Conservation (phyloP, 768 basidiomycete genomes). For the Chlorophyllum brunneum region DNA sequence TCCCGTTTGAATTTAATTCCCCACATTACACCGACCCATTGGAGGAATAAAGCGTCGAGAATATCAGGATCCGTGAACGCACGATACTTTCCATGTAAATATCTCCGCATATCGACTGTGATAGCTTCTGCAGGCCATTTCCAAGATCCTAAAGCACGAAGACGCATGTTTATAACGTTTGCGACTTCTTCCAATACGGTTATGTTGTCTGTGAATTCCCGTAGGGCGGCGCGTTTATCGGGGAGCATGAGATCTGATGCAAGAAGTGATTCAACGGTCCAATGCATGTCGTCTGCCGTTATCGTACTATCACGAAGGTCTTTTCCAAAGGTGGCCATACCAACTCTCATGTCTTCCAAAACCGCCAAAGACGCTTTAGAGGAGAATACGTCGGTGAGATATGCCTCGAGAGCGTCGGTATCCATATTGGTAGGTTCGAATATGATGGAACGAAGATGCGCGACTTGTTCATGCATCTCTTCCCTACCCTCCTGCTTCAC, state of each 20-base stretch:
- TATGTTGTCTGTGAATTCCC: slow-evolving; percentile 36
- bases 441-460: slow-evolving; percentile 34
- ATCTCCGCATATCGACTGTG: slow-evolving; percentile 39
- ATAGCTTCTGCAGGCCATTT: slow-evolving; percentile 40
- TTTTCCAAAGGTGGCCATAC: slow-evolving; percentile 24
- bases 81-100: slow-evolving; percentile 47
- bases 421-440: slow-evolving; percentile 35
- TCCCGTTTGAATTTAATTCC: slow-evolving; percentile 32
- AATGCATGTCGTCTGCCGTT: slow-evolving; percentile 21
- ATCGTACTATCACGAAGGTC: slow-evolving; percentile 24
- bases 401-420: slow-evolving; percentile 24
- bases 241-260: slow-evolving; percentile 35
- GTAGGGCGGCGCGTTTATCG: slow-evolving; percentile 35
- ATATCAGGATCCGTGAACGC: slow-evolving; percentile 48
- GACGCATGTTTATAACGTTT: slow-evolving; percentile 43
- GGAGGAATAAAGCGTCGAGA: slow-evolving; percentile 40
- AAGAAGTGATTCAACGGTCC: slow-evolving; percentile 32
- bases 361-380: slow-evolving; percentile 25
- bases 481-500: slow-evolving; percentile 33
- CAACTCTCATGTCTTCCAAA: slow-evolving; percentile 26
- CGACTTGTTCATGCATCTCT: slow-evolving; percentile 39
- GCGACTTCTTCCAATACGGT: slow-evolving; percentile 37
- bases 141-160: slow-evolving; percentile 37
- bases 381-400: slow-evolving; percentile 36
- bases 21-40: slow-evolving; percentile 41